Evolutionary conservation across 1,284 basidiomycete genomes (phyloP).

Genomic region (Takashimella tepidaria): DNA sequence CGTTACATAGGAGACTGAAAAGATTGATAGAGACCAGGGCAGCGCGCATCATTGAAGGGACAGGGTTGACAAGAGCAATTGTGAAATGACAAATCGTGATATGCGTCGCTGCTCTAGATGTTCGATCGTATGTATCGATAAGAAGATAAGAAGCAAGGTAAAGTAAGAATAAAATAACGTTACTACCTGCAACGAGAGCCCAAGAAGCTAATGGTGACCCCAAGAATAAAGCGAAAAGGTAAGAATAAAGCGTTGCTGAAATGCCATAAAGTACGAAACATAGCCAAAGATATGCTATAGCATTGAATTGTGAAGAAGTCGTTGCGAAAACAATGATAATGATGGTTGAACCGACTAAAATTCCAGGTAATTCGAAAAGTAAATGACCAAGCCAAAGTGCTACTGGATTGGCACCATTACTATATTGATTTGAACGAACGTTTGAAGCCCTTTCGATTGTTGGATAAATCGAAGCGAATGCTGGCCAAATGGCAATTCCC

Average conservation of each 20-base stretch:
- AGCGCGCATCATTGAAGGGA: conserved; percentile 60
- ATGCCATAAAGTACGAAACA: conserved; percentile 71
- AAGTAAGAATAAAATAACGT: conserved; percentile 66
- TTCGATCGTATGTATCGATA: conserved; percentile 64
- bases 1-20: conserved; percentile 68
- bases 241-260: conserved; percentile 62
- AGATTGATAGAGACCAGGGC: conserved; percentile 68
- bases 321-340: conserved; percentile 59
- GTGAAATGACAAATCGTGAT: conserved; percentile 66
- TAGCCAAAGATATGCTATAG: conserved; percentile 56
- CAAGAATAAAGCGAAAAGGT: conserved; percentile 60
- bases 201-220: conserved; percentile 68
- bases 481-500: conserved; percentile 61
- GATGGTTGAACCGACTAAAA: conserved; percentile 57
- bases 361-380: conserved; percentile 63
- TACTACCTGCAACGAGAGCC: conserved; percentile 66
- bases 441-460: conserved; percentile 57
- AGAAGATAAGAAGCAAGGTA: conserved; percentile 58
- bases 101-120: conserved; percentile 53
- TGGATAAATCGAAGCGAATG: conserved; percentile 72
- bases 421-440: conserved; percentile 61
- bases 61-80: conserved; percentile 61
- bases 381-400: conserved; percentile 76
- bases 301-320: conserved; percentile 60
- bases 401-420: conserved; percentile 65